phyloP scores from a whole-genome alignment of 2,329 filamentous ascomycete species.

The Pseudogymnoascus sp. region DNA sequence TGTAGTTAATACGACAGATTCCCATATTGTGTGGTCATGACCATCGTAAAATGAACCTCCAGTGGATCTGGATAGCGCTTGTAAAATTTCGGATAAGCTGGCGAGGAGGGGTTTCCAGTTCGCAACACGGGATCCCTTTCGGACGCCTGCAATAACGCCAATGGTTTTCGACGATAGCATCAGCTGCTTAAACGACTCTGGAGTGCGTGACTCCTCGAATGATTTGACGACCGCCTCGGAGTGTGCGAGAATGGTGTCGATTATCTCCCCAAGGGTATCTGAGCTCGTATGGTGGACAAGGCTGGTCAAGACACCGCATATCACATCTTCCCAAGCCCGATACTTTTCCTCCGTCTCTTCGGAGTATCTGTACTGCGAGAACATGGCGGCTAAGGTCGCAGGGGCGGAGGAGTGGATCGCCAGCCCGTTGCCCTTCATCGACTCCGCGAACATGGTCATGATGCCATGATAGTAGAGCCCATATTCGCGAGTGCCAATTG shows the following conservation, averaged over 20 bases:
- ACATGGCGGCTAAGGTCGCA: slow-evolving; percentile 43
- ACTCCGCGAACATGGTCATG: slow-evolving; percentile 87
- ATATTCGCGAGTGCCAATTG: slow-evolving; percentile 47
- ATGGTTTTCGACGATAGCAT: slow-evolving; percentile 51
- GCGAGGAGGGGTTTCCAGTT: slow-evolving; percentile 63
- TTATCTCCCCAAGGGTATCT: slow-evolving; percentile 63
- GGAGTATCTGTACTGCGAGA: slow-evolving; percentile 38
- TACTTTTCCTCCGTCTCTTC: slow-evolving; percentile 38
- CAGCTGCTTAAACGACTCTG: slow-evolving; percentile 33
- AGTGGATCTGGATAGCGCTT: slow-evolving; percentile 35
- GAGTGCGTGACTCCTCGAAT: slow-evolving; percentile 29
- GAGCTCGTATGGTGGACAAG: slow-evolving; percentile 72
- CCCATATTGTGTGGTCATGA: slow-evolving; percentile 44
- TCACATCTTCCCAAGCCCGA: slow-evolving; percentile 53
- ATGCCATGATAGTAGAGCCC: slow-evolving; percentile 74
- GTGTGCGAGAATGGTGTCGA: slow-evolving; percentile 52
- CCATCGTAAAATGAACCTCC: slow-evolving; percentile 22
- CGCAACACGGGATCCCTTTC: slow-evolving; percentile 65
- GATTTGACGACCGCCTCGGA: slow-evolving; percentile 31
- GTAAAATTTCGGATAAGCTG: slow-evolving; percentile 45
- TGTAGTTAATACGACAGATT: slow-evolving; percentile 45
- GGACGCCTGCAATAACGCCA: slow-evolving; percentile 65
- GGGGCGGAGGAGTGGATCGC: slow-evolving; percentile 52
- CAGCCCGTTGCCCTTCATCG: slow-evolving; percentile 55
- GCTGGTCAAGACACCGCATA: slow-evolving; percentile 70